Evolutionary conservation across 192 early-diverging fungal species (phyloP), one percentile per base, ranked within the genome.

Genomic region (Rhizoclosmatium sp.): DNA sequence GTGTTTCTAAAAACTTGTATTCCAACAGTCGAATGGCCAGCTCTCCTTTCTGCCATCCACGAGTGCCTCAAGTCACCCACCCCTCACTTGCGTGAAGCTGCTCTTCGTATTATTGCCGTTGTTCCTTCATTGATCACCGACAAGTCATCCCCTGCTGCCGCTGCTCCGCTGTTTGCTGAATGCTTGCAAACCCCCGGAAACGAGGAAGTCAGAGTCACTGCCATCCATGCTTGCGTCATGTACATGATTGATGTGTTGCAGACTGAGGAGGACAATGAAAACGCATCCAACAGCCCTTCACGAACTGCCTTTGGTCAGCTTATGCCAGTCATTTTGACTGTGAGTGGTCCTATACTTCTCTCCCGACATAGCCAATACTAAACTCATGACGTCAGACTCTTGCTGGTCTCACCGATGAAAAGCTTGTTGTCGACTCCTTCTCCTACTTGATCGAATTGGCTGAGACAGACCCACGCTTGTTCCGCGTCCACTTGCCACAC

Each of bases 61-160:
- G 89, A 93, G 54, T 96, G 93, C 83, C 90, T 91, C 65, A 91
- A 94, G 82, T 91, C 96, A 21, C 84, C 89, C 69, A 86, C 90
- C 3, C 84, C 91, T 41, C 92, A 89, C 71, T 93, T 93, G 70
- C 91, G 95, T 59, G 95, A 96, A 84, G 92, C 93, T 68, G 95
- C 93, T 62, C 96, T 97, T 87, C 92, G 93, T 75, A 93, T 99
- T 71, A 94, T 99, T 79, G 89, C 91, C 42, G 87, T 92, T 66
- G 93, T 96, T 56, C 93, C 96, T 54, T 88, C 88, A 41, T 75
- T 97, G 78, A 91, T 97, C 62, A 82, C 88, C 42, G 89, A 89
- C 68, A 91, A 95, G 83, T 66, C 78, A 4, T 89, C 92, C 78
- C 85, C 86, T 1, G 89, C 91, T 51, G 83, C 91, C 10, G 86